Base-by-base conservation (phyloP, 169 alveolate species). In the Cyclospora cayetanensis region DNA sequence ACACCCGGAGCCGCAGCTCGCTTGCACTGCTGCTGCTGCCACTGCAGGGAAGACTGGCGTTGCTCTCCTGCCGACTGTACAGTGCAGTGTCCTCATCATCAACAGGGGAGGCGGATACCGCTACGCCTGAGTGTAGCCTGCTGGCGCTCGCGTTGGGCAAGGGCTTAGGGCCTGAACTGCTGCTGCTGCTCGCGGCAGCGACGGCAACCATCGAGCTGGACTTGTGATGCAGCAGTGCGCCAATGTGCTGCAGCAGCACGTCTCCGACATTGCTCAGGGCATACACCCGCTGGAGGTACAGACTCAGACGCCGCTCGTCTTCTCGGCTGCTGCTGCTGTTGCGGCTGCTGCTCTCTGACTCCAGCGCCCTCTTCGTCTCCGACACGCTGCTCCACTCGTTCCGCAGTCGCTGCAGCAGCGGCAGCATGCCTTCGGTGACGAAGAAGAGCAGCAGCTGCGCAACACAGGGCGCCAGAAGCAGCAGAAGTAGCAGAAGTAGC, bases 271-370 rank as follows among this genome's bases (percentile, higher is more conserved):
- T 27, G 41, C 41, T 65, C 3, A 76, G 66, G 27, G 92, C 92
- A 37, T 85, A 85, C 74, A 85, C 84, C 29, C 53, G 92, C 34
- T 63, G 92, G 50, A 50, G 50, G 72, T 85, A 85, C 60, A 85
- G 43, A 46, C 77, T 66, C n/a, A 85, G 68, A 0, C 65, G 34
- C 72, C 74, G 15, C 74, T 85, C 92, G 29, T 85, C 92, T 34
- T 85, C 92, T 18, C 35, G n/a, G 76, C 90, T 82, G 72, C 77
- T 55, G 76, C 77, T 35, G 55, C 52, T 39, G 65, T 12, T 53
- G 39, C 84, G 39, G 76, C 41, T 31, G 68, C 50, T n/a, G 34
- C 39, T 41, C 27, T 27, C 70, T 29, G 70, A 4, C 74, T 85
- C 92, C 55, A 85, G 46, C 5, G 85, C 79, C 9, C 25, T 20